A percentile compares a stretch with the other conserved stretches of the same genome.
These are phyloP conservation scores for Agaricales sp. DNA, from an alignment of 1,284 basidiomycete genomes.

Conservation along the genomic window DNA sequence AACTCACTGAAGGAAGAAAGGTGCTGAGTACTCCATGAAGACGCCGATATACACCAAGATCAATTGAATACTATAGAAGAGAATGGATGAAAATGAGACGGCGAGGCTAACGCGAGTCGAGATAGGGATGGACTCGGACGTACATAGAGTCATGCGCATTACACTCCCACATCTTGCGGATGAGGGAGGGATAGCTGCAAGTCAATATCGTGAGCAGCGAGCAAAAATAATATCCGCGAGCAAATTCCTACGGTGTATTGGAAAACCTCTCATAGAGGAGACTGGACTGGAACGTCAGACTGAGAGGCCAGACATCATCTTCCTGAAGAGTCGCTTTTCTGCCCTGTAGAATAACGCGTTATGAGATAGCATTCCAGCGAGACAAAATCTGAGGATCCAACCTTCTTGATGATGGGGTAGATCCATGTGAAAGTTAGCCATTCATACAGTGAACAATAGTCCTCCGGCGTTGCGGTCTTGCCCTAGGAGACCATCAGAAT, in stretches of 20 bases:
- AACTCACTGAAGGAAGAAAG: slow-evolving; percentile 54
- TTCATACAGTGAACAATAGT: slow-evolving; percentile 63
- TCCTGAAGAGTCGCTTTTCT: slow-evolving; percentile 53
- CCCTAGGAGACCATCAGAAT: slow-evolving; percentile 26
- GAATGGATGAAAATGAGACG: slow-evolving; percentile 14
- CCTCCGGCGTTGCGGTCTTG: slow-evolving; percentile 53
- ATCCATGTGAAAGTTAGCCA: slow-evolving; percentile 81
- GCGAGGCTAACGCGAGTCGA: not conserved
- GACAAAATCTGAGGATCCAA: not conserved
- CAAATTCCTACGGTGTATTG: slow-evolving; percentile 17
- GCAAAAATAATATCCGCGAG: not conserved
- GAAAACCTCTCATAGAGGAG: slow-evolving; percentile 56
- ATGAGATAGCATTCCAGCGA: not conserved
- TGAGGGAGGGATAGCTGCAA: no score
- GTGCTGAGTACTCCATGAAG: slow-evolving; percentile 56
- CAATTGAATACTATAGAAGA: no score
- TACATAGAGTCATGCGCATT: slow-evolving; percentile 66
- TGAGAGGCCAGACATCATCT: slow-evolving; percentile 62
- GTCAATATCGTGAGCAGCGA: no score
- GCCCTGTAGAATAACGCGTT: slow-evolving; percentile 27
- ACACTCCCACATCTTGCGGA: slow-evolving; percentile 52
- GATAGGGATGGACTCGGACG: slow-evolving; percentile 9
- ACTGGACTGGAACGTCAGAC: slow-evolving; percentile 56
- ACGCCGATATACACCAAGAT: slow-evolving; percentile 53
- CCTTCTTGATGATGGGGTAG: slow-evolving; percentile 47